Evolutionary conservation across 2,329 filamentous ascomycete genomes (phyloP), one percentile per base, ranked within the genome.

Genomic region (Colletotrichum incanum): DNA sequence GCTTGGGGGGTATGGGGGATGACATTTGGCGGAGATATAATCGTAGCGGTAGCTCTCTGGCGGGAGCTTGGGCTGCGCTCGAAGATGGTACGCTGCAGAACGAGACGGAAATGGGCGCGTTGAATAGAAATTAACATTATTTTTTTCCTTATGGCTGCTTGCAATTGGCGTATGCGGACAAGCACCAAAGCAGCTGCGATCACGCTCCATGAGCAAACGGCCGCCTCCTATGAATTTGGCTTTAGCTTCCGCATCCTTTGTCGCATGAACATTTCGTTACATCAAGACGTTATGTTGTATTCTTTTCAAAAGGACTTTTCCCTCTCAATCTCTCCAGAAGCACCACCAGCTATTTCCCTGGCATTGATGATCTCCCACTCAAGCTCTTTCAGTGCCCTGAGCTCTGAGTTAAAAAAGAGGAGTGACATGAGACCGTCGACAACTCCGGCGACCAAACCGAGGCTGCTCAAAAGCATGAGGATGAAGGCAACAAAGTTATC

Each of bases 281-380:
- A 58, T 11, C 37, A n/a, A 58, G 18, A 18, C 2, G 55, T 5
- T 9, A 16, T 26, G 18, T 6, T 12, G 7, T n/a, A 16, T 26
- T 16, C 7, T 8, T 8, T 18, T 41, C 14, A 62, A 20, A 43
- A n/a, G 0, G 50, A 59, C 41, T 65, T 60, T 28, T 41, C 39
- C 26, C 50, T 39, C 39, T 11, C 37, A 18, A 47, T 6, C 39
- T 47, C 49, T 5, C 20, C 23, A 5, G 45, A 72, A 12, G 23
- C 16, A 14, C 20, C 39, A 1, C 31, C 8, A 7, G 45, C 54
- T 14, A 34, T 31, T 0, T 84, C 82, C 74, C 84, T 91, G 16
- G 92, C 92, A 79, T 93, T 95, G 62, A 85, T 85, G 34, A 98
- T 92, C 82, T 99, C 96, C 93, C 94, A 98, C 80, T 96, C 91